Percentiles rank a stretch among this genome's conserved stretches.
These are phyloP conservation scores for Cryomyces minteri DNA, from an alignment of 495 filamentous ascomycete genomes.

Conservation along the genomic window DNA sequence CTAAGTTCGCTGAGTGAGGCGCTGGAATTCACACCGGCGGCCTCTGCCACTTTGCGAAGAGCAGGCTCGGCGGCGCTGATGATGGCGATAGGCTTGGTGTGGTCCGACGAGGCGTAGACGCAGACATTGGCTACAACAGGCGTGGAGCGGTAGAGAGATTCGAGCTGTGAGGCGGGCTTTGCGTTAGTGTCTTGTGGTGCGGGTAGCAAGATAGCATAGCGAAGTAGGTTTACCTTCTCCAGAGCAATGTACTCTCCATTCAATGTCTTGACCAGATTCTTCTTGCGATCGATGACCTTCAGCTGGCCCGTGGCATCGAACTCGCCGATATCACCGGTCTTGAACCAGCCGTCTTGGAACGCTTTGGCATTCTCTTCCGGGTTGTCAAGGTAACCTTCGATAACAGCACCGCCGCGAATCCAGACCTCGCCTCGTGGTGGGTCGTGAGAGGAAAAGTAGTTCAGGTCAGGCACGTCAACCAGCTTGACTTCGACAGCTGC, in stretches of 20 bases:
- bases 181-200: no score
- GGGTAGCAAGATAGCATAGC: no score
- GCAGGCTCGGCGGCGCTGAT: not conserved
- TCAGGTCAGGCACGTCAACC: not conserved
- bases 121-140: not conserved
- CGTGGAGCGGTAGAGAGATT: not conserved
- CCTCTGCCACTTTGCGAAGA: not conserved
- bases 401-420: not conserved
- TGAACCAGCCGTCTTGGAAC: constrained; percentile 4
- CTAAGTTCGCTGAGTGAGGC: no score
- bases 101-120: not conserved
- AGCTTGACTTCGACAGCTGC: not conserved
- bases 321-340: not conserved
- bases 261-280: constrained; percentile 2
- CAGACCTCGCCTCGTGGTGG: constrained; percentile 1
- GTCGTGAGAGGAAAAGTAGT: not conserved
- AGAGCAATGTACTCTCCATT: constrained; percentile 1
- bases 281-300: constrained; percentile 1
- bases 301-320: not conserved
- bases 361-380: constrained; percentile 1
- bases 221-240: no score
- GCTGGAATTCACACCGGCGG: not conserved
- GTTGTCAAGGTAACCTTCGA: not conserved
- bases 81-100: not conserved
- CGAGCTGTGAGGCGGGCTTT: no score